Base-by-base conservation (phyloP, 2,329 filamentous ascomycete genomes). In the Cladosporium sp. region DNA sequence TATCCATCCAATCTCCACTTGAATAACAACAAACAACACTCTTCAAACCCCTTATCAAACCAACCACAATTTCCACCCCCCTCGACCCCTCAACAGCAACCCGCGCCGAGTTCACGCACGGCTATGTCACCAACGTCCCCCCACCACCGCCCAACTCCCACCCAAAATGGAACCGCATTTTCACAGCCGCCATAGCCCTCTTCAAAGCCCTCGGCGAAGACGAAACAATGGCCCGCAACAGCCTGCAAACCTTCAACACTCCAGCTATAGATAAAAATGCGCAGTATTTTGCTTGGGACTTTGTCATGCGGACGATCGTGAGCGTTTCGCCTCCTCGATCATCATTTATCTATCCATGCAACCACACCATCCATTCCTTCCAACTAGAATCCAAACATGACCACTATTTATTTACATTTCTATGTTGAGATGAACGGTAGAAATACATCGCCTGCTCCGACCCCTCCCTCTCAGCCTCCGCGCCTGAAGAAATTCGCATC, bases 221-320 rank as follows among this genome's bases (percentile, higher is more conserved):
- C 34, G 43, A 36, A 18, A 30, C n/a, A n/a, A 62, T 53, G 58
- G 46, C 58, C 13, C 23, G 58, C 6, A 62, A 62, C n/a, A 62
- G 34, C 26, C 25, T 16, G 28, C 59, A 62, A 36, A 36, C 28
- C 23, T 53, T 51, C 43, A 36, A 36, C 43, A 62, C 59, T 5
- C 59, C 59, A 14, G 59, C 46, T n/a, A 18, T 6, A 5, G 46
- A 62, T 16, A 62, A 62, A 28, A 62, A 62, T n/a, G 49, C n/a
- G 10, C 28, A 51, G 46, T 62, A 62, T n/a, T 62, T 62, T n/a
- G 23, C 43, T 4, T 62, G 43, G 59, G 30, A 39, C 10, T 53
- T 62, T 11, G 46, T 53, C 6, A 28, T 32, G 18, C 16, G 59
- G 18, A 53, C 59, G 14, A 10, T 53, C 10, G 59, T 62, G 25